A percentile compares a stretch with the other conserved stretches of the same genome.
phyloP scores from a whole-genome alignment of 2,329 filamentous ascomycete species.

The Xylariaceae sp. region DNA sequence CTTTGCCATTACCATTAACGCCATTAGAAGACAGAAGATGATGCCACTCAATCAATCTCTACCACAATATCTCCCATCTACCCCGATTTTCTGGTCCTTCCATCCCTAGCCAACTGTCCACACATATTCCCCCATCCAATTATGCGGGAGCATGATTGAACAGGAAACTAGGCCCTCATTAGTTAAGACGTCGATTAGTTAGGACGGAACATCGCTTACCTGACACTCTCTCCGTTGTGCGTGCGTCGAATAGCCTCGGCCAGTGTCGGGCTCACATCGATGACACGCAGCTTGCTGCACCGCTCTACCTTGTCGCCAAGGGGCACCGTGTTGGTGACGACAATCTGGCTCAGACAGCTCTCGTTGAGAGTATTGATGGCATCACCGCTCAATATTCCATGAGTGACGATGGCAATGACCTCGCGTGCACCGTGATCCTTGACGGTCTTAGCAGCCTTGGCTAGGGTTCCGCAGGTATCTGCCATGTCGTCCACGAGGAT shows the following conservation, averaged over 20 bases:
- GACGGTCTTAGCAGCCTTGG: conserved; percentile 87
- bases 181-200: conserved; percentile 43
- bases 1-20: conserved; percentile 21
- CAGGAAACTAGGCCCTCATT: conserved; percentile 37
- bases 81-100: background rate
- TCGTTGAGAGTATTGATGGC: conserved; percentile 76
- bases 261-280: conserved; percentile 77
- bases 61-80: background rate
- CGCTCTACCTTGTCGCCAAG: conserved; percentile 75
- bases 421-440: conserved; percentile 85
- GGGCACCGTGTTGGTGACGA: conserved; percentile 82
- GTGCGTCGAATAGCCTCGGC: conserved; percentile 65
- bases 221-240: conserved; percentile 66
- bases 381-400: conserved; percentile 77
- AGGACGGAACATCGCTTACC: conserved; percentile 46
- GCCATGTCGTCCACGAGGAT: conserved; percentile 99
- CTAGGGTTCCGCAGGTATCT: conserved; percentile 83
- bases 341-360: conserved; percentile 71
- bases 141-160: conserved; percentile 43
- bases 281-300: conserved; percentile 74
- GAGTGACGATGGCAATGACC: conserved; percentile 93
- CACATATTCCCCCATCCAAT: background rate
- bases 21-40: conserved; percentile 14
- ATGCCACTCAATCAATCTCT: conserved; percentile 7
- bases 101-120: background rate